These are phyloP conservation scores for Hypoxylon sp. DNA, from an alignment of 2,329 filamentous ascomycete genomes.

Conservation along the genomic window DNA sequence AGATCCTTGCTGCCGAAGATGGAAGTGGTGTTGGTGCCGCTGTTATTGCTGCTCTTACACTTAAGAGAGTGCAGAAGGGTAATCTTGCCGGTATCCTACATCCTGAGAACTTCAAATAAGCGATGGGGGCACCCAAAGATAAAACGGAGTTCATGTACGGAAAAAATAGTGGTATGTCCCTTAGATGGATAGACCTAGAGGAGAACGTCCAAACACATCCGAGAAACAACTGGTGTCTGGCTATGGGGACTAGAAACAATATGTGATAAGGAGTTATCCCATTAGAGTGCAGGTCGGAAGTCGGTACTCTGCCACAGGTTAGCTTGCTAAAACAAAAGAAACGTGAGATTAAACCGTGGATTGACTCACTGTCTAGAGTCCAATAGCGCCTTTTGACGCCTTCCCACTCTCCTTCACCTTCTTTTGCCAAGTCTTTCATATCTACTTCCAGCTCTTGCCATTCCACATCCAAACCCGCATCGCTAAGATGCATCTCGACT, in stretches of 20 bases:
- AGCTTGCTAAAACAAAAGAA: slow-evolving; percentile 47
- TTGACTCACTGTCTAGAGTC: slow-evolving; percentile 78
- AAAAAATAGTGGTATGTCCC: slow-evolving; percentile 31
- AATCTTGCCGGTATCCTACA: slow-evolving; percentile 76
- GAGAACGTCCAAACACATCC: slow-evolving; percentile 45
- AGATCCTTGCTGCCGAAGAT: slow-evolving; percentile 92
- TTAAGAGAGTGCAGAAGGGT: slow-evolving; percentile 74
- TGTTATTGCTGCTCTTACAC: slow-evolving; percentile 83
- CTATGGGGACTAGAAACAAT: slow-evolving; percentile 40
- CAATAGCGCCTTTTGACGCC: slow-evolving; percentile 92
- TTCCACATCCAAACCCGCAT: slow-evolving; percentile 90
- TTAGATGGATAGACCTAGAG: slow-evolving; percentile 48
- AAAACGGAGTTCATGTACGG: slow-evolving; percentile 34
- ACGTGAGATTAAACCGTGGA: slow-evolving; percentile 17
- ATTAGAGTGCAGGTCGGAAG: slow-evolving; percentile 83
- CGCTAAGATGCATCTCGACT: slow-evolving; percentile 89
- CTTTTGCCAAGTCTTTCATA: slow-evolving; percentile 73
- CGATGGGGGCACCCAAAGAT: slow-evolving; percentile 16
- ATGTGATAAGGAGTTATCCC: slow-evolving; percentile 61
- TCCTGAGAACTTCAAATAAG: slow-evolving; percentile 72
- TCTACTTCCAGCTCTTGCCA: slow-evolving; percentile 86
- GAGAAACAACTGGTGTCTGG: slow-evolving; percentile 36
- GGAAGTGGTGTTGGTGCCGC: slow-evolving; percentile 97
- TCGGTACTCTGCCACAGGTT: slow-evolving; percentile 71
- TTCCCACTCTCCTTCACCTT: slow-evolving; percentile 84